Evolutionary conservation across 768 basidiomycete species (phyloP), one percentile per base, ranked within the genome.

Genomic region (Pleurotus sapidus): DNA sequence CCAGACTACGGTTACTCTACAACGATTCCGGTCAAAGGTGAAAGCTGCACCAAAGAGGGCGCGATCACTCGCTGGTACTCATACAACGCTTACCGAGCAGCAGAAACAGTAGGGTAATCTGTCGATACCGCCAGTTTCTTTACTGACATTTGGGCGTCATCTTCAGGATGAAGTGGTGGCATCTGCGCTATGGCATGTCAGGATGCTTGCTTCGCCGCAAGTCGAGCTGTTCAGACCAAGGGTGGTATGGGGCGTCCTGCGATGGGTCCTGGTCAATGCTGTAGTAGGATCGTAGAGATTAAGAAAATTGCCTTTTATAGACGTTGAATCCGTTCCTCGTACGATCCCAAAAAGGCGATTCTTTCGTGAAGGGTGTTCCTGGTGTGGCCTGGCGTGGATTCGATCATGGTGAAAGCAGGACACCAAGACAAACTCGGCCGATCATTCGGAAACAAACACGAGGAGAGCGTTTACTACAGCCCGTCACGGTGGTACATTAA

Each of bases 1-100:
- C 17, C 56, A 65, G 64, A 65, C 25, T 65, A 65, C 38, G 61
- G 64, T 4, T 58, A 30, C 17, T 24, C 25, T n/a, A 45, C 50
- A 27, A 63, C 60, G 15, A 37, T 46, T 25, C 61, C 64, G 6
- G 46, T 61, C 42, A 46, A 24, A 3, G 64, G 64, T 11, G 64
- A 65, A 42, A 59, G 57, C 56, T 53, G 48, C 20, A 49, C 23
- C 47, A 55, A 17, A 15, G 56, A 38, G 20, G 49, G 49, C 7
- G 20, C n/a, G 5, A 3, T 50, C 0, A 17, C 37, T 1, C 49
- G 49, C n/a, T 50, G 30, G 23, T 50, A 15, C 20, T 25, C 49
- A 25, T 50, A 50, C 27, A 12, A 38, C 1, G 49, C 30, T 0
- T 14, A 3, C 5, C 49, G 49, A 15, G 49, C 49, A 3, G 25